Conservation (phyloP, 495 filamentous ascomycete genomes). For the Penicillium angulare region DNA sequence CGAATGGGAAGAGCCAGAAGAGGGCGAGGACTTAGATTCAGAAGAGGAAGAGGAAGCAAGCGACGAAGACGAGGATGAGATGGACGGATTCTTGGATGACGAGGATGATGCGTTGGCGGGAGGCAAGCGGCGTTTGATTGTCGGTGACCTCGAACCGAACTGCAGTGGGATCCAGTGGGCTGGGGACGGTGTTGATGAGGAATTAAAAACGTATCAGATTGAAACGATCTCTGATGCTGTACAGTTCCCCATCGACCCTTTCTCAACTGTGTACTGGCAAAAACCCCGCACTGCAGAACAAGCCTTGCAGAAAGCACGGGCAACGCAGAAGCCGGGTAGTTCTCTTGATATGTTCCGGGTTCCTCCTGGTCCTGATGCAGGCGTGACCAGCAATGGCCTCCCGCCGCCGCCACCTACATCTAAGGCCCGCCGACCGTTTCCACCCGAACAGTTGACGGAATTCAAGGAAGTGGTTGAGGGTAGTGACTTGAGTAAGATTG, state of each 20-base stretch:
- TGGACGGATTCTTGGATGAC: conserved; percentile 55
- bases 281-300: conserved; percentile 27
- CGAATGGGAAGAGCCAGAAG: conserved; percentile 85
- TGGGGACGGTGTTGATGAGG: conserved; percentile 46
- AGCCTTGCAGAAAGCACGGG: conserved; percentile 10
- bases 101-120: conserved; percentile 44
- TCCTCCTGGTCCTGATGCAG: conserved; percentile 6
- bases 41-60: conserved; percentile 73
- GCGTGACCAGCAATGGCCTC: conserved; percentile 7
- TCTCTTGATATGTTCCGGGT: conserved; percentile 27
- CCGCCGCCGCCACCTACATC: conserved; percentile 12
- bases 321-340: conserved; percentile 10
- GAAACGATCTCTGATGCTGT: conserved; percentile 63
- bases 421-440: conserved; percentile 41
- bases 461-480: conserved; percentile 71
- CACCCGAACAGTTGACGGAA: conserved; percentile 61
- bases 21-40: conserved; percentile 73
- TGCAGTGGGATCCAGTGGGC: conserved; percentile 84
- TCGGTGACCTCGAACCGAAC: conserved; percentile 70
- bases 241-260: conserved; percentile 73
- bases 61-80: conserved; percentile 54
- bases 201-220: conserved; percentile 59
- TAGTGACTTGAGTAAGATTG: conserved; percentile 71
- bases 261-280: conserved; percentile 79
- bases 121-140: conserved; percentile 48